Evolutionary conservation across 805 yeast genomes (phyloP), one percentile per base, ranked within the genome.

Genomic region (Barnettozyma sucrosica): DNA sequence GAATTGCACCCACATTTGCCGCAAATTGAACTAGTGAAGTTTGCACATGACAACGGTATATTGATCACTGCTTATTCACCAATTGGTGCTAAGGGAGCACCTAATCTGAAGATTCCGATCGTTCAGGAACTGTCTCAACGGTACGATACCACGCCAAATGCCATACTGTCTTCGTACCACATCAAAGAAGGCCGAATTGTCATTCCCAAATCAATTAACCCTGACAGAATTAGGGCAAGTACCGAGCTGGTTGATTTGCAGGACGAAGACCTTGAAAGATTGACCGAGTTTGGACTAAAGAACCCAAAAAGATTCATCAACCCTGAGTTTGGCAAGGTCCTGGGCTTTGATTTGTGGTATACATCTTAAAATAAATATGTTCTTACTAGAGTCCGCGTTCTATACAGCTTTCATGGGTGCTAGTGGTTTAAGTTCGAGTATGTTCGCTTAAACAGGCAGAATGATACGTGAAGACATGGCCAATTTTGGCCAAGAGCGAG

Each of bases 1-100:
- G 90, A 84, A 59, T 81, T 72, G 68, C 81, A 75, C 59, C 81
- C 88, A 1, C 79, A 80, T 57, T 67, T 82, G 55, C 89, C 82
- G 47, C 89, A 82, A 61, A 70, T 83, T 4, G 85, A 80, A 1
- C 57, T 69, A 30, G 66, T 74, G 43, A 71, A 77, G 24, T 83
- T 66, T 57, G 67, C 74, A 48, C 61, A 71, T 50, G 54, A 69
- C 23, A 58, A 81, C 48, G 68, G 62, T 20, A 80, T 82, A 49
- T 56, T 73, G 42, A 57, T 78, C n/a, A 75, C 72, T 36, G 84
- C 84, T 0, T 81, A 76, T 55, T 75, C 83, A 33, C 85, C 86
- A n/a, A 67, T 79, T 41, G 92, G 89, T 8, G 68, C 82, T 2
- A 61, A 67, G 20, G 85, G 85, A 41, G 85, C 87, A 1, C 85